Percentiles rank a stretch among this genome's conserved stretches.
These are phyloP conservation scores for Penicillium simplicissimum DNA, from an alignment of 495 filamentous ascomycete genomes.

Conservation along the genomic window DNA sequence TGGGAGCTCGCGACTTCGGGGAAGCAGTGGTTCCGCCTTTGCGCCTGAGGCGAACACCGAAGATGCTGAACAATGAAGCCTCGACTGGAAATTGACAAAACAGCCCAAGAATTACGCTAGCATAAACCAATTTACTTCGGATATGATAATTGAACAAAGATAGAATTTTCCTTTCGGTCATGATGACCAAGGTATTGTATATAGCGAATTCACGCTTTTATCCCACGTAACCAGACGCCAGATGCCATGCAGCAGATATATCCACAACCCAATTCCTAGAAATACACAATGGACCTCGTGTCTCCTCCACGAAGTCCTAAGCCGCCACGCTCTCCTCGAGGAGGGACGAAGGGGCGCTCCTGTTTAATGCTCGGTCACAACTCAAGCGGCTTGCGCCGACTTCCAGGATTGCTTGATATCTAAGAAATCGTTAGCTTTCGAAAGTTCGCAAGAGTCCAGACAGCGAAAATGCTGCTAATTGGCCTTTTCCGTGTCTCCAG, in stretches of 20 bases:
- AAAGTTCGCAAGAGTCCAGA: background rate
- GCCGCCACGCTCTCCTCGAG: background rate
- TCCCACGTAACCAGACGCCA: slow-evolving; percentile 42
- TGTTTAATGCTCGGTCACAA: slow-evolving; percentile 1
- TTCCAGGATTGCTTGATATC: slow-evolving; percentile 36
- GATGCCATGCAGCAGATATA: slow-evolving; percentile 45
- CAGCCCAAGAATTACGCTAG: background rate
- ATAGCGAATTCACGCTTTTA: slow-evolving; percentile 12
- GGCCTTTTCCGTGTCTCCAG: background rate
- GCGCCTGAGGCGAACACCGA: slow-evolving; percentile 9
- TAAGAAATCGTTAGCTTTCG: slow-evolving; percentile 19
- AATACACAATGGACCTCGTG: slow-evolving; percentile 23
- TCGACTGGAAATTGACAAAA: too few relatives aligned
- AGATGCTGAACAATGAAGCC: background rate
- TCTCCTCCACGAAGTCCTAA: background rate
- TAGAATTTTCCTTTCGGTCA: background rate
- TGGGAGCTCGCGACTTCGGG: slow-evolving; percentile 1
- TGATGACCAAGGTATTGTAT: slow-evolving; percentile 1
- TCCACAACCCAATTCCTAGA: slow-evolving; percentile 36
- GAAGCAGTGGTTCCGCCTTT: slow-evolving; percentile 8
- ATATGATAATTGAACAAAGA: background rate
- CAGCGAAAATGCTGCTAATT: background rate
- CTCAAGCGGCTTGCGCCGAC: slow-evolving; percentile 25
- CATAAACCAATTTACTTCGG: background rate
- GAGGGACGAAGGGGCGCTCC: background rate